These are phyloP conservation scores for Pichia sp. DNA, from an alignment of 1,139 yeast genomes.

Conservation along the genomic window DNA sequence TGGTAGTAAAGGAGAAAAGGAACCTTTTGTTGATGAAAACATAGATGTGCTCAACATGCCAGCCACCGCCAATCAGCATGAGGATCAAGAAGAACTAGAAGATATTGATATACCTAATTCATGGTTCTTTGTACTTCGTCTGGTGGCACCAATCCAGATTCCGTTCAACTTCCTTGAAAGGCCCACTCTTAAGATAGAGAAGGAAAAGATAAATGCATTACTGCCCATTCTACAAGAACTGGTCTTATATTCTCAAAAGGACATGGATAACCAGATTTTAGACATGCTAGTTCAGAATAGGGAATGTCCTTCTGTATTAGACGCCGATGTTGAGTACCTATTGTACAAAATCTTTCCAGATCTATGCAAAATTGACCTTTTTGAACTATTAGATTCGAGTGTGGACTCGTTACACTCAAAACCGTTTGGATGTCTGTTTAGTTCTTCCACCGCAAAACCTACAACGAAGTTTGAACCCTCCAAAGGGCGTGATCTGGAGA, in stretches of 20 bases:
- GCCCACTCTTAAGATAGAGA: conserved; percentile 23
- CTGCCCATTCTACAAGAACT: conserved; percentile 27
- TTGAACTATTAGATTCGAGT: conserved; percentile 19
- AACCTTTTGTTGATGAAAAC: background rate
- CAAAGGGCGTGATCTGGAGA: conserved; percentile 10
- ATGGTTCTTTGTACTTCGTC: conserved; percentile 56
- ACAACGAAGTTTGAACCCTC: background rate
- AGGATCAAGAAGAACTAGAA: background rate
- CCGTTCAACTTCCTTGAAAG: conserved; percentile 43
- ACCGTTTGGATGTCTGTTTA: conserved; percentile 23
- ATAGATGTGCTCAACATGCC: background rate
- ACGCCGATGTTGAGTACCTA: conserved; percentile 18
- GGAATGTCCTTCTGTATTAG: conserved; percentile 19
- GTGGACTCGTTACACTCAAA: conserved; percentile 8
- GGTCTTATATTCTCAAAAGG: conserved; percentile 22
- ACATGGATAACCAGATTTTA: conserved; percentile 4
- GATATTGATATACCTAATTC: conserved; percentile 35
- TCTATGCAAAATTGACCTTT: conserved; percentile 17
- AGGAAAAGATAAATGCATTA: conserved; percentile 13
- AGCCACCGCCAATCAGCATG: background rate
- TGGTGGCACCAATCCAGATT: conserved; percentile 52
- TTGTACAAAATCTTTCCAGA: conserved; percentile 23
- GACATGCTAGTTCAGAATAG: conserved; percentile 13
- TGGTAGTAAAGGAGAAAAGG: conserved; percentile 7
- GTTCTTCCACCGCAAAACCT: conserved; percentile 1